A percentile compares a stretch with the other conserved stretches of the same genome.
Evolutionary conservation across 116 monocot genomes (phyloP).

Genomic region (Thalassia testudinum): DNA sequence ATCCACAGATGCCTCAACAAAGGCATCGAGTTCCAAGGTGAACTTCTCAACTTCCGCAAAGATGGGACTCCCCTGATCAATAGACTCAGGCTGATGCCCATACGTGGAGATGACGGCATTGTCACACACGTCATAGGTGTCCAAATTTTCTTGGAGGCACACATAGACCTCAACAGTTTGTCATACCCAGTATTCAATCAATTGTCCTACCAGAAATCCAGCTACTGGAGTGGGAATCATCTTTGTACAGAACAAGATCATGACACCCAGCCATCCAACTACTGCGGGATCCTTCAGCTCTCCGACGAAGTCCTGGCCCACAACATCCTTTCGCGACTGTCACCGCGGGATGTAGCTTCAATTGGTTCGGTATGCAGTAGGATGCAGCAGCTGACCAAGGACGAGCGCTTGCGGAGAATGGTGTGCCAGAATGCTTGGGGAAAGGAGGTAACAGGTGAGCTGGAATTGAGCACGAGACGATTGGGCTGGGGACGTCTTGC

Average conservation of each 20-base stretch:
- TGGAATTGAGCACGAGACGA: conserved; percentile 43
- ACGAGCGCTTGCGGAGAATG: conserved; percentile 58
- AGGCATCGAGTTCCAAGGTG: conserved; percentile 68
- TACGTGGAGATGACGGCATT: conserved; percentile 45
- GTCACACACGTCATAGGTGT: conserved; percentile 73
- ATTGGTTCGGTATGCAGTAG: conserved; percentile 65
- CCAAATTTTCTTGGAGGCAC: conserved; percentile 59
- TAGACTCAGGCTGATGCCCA: conserved; percentile 49
- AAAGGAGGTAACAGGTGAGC: conserved; percentile 31
- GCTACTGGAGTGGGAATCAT: conserved; percentile 9
- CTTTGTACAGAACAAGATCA: conserved; percentile 8
- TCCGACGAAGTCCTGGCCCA: conserved; percentile 81
- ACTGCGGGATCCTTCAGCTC: conserved; percentile 56
- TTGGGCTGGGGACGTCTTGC: conserved; percentile 72
- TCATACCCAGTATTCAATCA: conserved; percentile 71
- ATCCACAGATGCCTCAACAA: conserved; percentile 50
- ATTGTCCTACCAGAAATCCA: conserved; percentile 17
- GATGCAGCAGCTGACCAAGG: conserved; percentile 55
- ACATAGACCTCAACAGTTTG: conserved; percentile 34
- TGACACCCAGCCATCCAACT: conserved; percentile 2
- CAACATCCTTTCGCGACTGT: conserved; percentile 62
- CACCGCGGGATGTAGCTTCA: conserved; percentile 70
- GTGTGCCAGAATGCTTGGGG: conserved; percentile 92
- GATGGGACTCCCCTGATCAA: conserved; percentile 75
- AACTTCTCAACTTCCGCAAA: conserved; percentile 79